Base-by-base conservation (phyloP, 225 moss, liverwort and hornwort genomes). In the Anthoceros angustus region DNA sequence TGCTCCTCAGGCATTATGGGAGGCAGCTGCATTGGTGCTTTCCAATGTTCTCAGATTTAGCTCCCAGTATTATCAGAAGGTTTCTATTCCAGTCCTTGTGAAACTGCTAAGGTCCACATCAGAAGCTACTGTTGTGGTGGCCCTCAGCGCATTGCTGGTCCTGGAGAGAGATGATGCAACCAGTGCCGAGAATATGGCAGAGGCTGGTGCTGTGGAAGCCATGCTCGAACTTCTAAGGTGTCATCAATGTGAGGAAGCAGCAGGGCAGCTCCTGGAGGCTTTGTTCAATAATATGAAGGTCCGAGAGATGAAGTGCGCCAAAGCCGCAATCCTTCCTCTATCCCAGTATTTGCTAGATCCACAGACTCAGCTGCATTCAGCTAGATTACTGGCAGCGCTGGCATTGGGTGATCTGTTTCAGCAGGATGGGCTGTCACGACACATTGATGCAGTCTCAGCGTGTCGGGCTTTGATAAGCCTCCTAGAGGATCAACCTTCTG, bases 331-430 rank as follows among this genome's bases (percentile, higher is more conserved):
- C 67, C 86, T 83, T 12, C 98, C 98, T 7, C 66, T 98, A 73
- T 74, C 98, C 26, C 98, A 98, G 32, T 98, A 98, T 71, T 72
- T 98, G 62, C 75, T 98, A 8, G 98, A 98, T 69, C 98, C 98
- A 0, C 92, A 92, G 66, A 98, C 98, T 9, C 82, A 92, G 12
- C 78, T 77, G 8, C 98, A 92, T 70, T 83, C 98, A 21, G 98
- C 98, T 25, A 80, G 88, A 40, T 80, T 98, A 63, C 40, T 98
- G 65, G 81, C 92, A 41, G 92, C 87, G 0, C 81, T 98, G 48
- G 92, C 98, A n/a, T 76, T 92, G 4, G 98, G 98, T 50, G 98
- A 98, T 79, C 64, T 98, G 18, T 98, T 98, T 45, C 98, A 98
- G 64, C 79, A 83, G 12, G 98, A 98, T 71, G 92, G 84, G 21